Evolutionary conservation across 2,329 filamentous ascomycete species (phyloP).

Genomic region (Sporothrix phasma): DNA sequence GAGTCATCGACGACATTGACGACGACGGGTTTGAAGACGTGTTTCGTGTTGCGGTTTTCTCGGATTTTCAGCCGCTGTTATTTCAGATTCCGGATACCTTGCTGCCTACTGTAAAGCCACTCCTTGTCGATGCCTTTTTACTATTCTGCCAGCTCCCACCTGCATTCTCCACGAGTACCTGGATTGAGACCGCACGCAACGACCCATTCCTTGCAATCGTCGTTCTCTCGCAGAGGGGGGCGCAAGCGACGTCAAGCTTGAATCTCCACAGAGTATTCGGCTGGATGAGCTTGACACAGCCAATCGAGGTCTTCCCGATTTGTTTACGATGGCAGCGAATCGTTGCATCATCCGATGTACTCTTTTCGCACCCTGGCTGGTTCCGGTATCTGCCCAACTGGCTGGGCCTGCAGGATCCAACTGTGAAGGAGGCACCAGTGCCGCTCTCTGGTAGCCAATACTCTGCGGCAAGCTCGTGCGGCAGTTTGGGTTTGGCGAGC

Average conservation of each 20-base stretch:
- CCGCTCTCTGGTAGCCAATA: constrained; percentile 35
- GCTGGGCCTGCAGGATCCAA: neutral
- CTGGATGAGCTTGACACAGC: neutral
- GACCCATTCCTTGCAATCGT: constrained; percentile 41
- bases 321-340: constrained; percentile 21
- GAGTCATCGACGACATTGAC: constrained; percentile 61
- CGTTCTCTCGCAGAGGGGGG: neutral
- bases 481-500: constrained; percentile 33
- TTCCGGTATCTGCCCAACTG: constrained; percentile 17
- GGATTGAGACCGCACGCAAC: constrained; percentile 30
- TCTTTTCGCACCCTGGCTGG: constrained; percentile 16
- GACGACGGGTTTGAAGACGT: constrained; percentile 74
- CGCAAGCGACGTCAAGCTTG: neutral
- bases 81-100: constrained; percentile 32
- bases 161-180: constrained; percentile 22
- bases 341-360: constrained; percentile 34
- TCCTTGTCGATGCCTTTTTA: constrained; percentile 60
- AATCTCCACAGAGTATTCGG: neutral
- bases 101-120: constrained; percentile 28
- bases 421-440: constrained; percentile 23
- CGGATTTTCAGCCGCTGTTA: constrained; percentile 38
- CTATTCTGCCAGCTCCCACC: constrained; percentile 57
- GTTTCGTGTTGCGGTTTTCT: constrained; percentile 69
- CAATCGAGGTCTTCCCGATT: constrained; percentile 7
- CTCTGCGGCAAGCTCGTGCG: constrained; percentile 49